Evolutionary conservation across 2,329 filamentous ascomycete species (phyloP).

Genomic region (Ampelomyces quisqualis): DNA sequence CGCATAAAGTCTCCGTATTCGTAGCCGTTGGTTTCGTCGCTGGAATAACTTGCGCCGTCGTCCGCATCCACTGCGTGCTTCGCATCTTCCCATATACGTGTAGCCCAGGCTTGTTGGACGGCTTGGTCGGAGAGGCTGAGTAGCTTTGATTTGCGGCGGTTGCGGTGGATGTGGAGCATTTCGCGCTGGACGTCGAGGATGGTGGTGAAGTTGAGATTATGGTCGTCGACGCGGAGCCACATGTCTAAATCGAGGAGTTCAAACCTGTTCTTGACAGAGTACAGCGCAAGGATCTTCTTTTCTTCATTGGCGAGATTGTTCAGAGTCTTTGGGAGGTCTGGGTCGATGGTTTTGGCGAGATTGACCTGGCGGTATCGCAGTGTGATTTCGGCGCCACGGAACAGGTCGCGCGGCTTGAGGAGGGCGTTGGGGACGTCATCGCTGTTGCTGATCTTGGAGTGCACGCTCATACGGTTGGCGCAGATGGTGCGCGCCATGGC

Average conservation of each 20-base stretch:
- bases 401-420: conserved; percentile 4
- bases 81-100: conserved; percentile 13
- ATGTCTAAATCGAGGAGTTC: conserved; percentile 7
- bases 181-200: conserved; percentile 19
- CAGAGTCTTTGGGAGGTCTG: not conserved
- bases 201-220: conserved; percentile 2
- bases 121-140: conserved; percentile 3
- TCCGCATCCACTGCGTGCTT: conserved; percentile 4
- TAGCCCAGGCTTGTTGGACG: conserved; percentile 16
- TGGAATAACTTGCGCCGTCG: conserved; percentile 4
- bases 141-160: conserved; percentile 8
- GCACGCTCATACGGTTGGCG: conserved; percentile 5
- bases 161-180: conserved; percentile 8
- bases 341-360: not conserved
- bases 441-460: conserved; percentile 2
- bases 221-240: conserved; percentile 11
- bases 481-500: conserved; percentile 10
- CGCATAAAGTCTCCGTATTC: conserved; percentile 17
- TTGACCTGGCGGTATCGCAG: not conserved
- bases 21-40: conserved; percentile 13
- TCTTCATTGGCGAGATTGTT: conserved; percentile 7
- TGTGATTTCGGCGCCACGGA: conserved; percentile 4
- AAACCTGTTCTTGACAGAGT: conserved; percentile 2
- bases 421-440: conserved; percentile 11
- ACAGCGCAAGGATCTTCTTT: not conserved